A percentile compares a stretch with the other conserved stretches of the same genome.
These are phyloP conservation scores for Mesembryanthemum crystallinum DNA, from an alignment of 148 eudicot genomes.

Conservation along the genomic window DNA sequence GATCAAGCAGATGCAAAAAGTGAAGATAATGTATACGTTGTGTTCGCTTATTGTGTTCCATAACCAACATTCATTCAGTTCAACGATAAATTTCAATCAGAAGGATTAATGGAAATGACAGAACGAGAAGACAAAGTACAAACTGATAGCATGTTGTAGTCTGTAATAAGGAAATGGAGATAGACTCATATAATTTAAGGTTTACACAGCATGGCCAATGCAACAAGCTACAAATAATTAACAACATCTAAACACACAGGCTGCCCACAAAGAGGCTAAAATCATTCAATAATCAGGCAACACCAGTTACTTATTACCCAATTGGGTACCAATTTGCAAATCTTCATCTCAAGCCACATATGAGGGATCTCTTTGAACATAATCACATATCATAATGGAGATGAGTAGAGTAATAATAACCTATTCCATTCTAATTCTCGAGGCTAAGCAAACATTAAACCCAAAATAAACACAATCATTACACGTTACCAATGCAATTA, in stretches of 20 bases:
- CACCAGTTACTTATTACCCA: background rate
- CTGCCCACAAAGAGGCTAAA: background rate
- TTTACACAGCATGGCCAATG: background rate
- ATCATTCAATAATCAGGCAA: constrained; percentile 1
- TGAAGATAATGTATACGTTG: background rate
- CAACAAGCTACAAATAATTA: too few species aligned
- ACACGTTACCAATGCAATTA: too few species aligned
- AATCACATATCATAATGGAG: background rate
- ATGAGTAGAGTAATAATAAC: background rate
- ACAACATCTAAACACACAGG: background rate
- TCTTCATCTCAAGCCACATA: background rate
- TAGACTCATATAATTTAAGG: background rate
- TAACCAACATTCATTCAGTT: too few species aligned
- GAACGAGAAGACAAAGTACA: background rate
- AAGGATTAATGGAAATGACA: too few species aligned
- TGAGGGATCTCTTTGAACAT: background rate
- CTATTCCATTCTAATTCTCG: background rate
- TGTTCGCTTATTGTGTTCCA: background rate
- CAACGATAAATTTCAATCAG: too few species aligned
- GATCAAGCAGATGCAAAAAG: background rate
- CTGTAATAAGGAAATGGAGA: too few species aligned
- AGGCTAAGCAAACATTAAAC: background rate
- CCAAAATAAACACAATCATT: background rate
- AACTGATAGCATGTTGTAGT: background rate
- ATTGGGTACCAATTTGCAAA: background rate